A percentile compares a stretch with the other conserved stretches of the same genome.
phyloP scores from a whole-genome alignment of 331 rosid genomes.

The Spiraea crenata region DNA sequence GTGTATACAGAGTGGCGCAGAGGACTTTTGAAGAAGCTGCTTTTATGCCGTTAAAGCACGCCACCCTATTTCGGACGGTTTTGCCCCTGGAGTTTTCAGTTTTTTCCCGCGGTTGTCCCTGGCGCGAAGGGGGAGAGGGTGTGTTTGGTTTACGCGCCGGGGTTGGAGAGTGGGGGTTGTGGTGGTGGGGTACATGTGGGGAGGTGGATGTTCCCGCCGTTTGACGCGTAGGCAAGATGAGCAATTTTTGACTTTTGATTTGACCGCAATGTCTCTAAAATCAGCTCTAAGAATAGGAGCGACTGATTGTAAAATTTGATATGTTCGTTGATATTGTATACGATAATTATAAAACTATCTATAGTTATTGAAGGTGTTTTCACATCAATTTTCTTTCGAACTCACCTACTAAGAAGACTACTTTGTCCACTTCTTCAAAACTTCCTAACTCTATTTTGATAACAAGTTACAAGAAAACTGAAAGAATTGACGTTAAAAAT shows the following conservation, averaged over 20 bases:
- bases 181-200: not conserved
- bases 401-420: no score
- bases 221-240: slow-evolving; percentile 14
- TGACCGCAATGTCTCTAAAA: not conserved
- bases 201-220: slow-evolving; percentile 8
- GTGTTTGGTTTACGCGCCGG: slow-evolving; percentile 2
- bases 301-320: no score
- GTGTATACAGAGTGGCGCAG: slow-evolving; percentile 54
- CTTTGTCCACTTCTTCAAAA: no score
- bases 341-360: no score
- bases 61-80: slow-evolving; percentile 40
- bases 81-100: slow-evolving; percentile 25
- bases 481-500: not conserved
- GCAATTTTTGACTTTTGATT: not conserved
- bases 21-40: slow-evolving; percentile 24
- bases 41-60: slow-evolving; percentile 64
- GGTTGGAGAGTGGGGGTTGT: not conserved
- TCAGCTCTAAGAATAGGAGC: no score
- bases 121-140: not conserved
- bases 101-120: not conserved
- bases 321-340: no score
- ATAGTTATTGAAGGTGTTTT: no score
- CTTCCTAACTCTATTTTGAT: no score
- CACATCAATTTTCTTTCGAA: no score
- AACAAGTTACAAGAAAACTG: no score